Evolutionary conservation across 2,329 filamentous ascomycete genomes (phyloP).

Genomic region (Bipolaris gigantea): DNA sequence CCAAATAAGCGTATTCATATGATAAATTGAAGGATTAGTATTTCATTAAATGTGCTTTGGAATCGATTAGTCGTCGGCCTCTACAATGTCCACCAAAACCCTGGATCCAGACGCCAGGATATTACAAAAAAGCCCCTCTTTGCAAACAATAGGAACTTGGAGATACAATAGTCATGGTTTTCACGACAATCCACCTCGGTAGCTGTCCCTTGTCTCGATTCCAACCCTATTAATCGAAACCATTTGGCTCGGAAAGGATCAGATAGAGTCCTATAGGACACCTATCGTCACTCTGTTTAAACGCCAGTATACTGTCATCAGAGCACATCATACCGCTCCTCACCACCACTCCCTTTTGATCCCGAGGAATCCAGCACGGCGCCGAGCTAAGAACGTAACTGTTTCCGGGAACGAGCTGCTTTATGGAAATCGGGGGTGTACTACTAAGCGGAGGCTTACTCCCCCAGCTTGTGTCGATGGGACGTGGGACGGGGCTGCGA

Average conservation of each 20-base stretch:
- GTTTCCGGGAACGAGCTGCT: conserved; percentile 25
- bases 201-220: background rate
- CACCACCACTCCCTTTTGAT: background rate
- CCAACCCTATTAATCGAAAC: background rate
- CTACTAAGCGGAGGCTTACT: conserved; percentile 24
- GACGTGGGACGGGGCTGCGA: conserved; percentile 21
- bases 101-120: too few species aligned
- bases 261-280: background rate
- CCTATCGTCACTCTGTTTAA: background rate
- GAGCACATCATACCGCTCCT: background rate
- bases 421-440: conserved; percentile 23
- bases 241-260: background rate
- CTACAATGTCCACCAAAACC: too few species aligned
- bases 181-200: conserved; percentile 20
- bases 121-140: too few species aligned
- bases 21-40: too few species aligned
- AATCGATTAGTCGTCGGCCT: too few species aligned
- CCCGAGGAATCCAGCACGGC: conserved; percentile 26
- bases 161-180: background rate
- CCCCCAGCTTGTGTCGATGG: conserved; percentile 25
- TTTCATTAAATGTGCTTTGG: too few species aligned
- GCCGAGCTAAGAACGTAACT: conserved; percentile 28
- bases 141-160: background rate
- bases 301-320: background rate
- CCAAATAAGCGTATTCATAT: too few species aligned